Conservation (phyloP, 345 rosid genomes). For the Trapa incisa region DNA sequence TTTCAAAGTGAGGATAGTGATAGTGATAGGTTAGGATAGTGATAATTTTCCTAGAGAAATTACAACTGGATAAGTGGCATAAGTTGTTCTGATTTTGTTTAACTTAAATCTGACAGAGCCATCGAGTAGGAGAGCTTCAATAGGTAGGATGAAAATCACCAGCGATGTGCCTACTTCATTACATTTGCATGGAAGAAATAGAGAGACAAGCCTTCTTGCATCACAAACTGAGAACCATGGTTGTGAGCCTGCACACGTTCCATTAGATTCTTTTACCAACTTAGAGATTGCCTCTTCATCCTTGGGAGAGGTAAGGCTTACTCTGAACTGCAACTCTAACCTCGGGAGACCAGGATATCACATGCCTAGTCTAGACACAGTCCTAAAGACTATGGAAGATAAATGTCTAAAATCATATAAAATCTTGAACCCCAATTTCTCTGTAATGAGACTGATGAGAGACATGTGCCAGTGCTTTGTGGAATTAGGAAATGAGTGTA, state of each 20-base stretch:
- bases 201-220: conserved; percentile 16
- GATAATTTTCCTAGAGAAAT: not conserved
- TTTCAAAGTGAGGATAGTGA: not conserved
- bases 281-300: conserved; percentile 69
- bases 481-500: conserved; percentile 47
- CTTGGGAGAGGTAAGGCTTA: conserved; percentile 76
- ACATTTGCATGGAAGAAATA: conserved; percentile 12
- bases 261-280: conserved; percentile 22
- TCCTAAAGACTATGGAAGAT: conserved; percentile 61
- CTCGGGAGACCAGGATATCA: conserved; percentile 39
- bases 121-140: conserved; percentile 12
- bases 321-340: conserved; percentile 52
- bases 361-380: conserved; percentile 59
- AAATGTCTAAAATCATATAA: conserved; percentile 68
- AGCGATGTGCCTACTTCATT: no score
- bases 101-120: conserved; percentile 23
- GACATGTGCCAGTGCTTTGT: conserved; percentile 79
- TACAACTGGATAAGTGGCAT: not conserved
- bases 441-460: conserved; percentile 48
- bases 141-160: conserved; percentile 12
- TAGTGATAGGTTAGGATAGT: no score
- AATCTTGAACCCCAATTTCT: conserved; percentile 64
- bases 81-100: not conserved
- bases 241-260: conserved; percentile 17
- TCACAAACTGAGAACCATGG: conserved; percentile 11